Base-by-base conservation (phyloP, 345 rosid genomes). In the Draba incana region DNA sequence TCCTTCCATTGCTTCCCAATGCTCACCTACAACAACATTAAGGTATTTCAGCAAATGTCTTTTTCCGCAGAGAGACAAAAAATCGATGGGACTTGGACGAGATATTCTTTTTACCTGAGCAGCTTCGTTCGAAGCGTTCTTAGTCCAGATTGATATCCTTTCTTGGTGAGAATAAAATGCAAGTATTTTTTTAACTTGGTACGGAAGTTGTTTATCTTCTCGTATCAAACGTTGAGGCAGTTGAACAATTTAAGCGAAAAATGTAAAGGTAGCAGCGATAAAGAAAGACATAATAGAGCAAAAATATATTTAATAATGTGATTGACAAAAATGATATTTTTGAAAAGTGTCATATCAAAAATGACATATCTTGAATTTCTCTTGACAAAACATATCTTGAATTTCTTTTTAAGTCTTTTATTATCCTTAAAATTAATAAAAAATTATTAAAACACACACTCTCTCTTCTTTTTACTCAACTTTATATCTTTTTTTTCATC, bases 1-100 rank as follows among this genome's bases (percentile, higher is more conserved):
- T 89, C 96, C 79, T 89, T 91, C 99, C 93, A 87, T 68, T 89
- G 98, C 54, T 80, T 89, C 64, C 93, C 99, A 54, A 91, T 89
- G 84, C 93, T 94, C 48, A 84, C 33, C 98, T 94, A 85, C 50
- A 59, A 50, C 43, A 35, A 8, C 10, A 35, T 35, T 35, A 2
- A 35, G 8, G 39, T 35, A 35, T 28, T 1, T 8, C 8, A 8
- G 8, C 10, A 10, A 35, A 35, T 12, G 47, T n/a, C 37, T 12
- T 8, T 30, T n/a, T 33, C 0, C 1, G 5, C 56, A 47, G 30
- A 37, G 49, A 35, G 31, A 25, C 49, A 8, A 3, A 37, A 8
- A 3, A 37, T 42, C n/a, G 2, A 23, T 28, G 12, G n/a, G 10
- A 12, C 31, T 27, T 14, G 27, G 23, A 31, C 5, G 35, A 66